Conservation (phyloP, 345 rosid species). For the Eucalyptus leucophloia region DNA sequence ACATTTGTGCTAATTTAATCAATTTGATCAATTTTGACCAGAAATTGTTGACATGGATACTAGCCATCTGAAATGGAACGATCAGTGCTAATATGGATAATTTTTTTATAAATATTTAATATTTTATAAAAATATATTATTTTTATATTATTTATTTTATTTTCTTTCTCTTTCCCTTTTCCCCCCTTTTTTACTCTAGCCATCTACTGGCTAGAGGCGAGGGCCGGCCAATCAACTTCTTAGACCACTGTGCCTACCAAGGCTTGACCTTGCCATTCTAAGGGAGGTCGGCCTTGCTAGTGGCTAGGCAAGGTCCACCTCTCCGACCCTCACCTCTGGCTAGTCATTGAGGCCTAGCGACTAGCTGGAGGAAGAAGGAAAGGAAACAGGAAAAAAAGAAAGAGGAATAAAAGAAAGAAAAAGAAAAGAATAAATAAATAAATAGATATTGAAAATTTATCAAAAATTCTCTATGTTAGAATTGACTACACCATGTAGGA, state of each 20-base stretch:
- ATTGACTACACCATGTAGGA: not conserved
- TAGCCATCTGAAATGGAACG: too few species aligned
- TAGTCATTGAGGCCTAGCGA: not conserved
- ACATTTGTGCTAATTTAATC: too few species aligned
- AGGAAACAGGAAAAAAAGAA: too few species aligned
- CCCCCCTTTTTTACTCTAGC: not conserved
- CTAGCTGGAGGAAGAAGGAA: not conserved
- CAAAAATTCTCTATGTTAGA: not conserved
- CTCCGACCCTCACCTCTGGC: not conserved
- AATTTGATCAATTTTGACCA: not conserved
- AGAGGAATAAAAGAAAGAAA: too few species aligned
- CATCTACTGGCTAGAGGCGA: not conserved
- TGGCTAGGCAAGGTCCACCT: not conserved
- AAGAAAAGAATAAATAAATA: not conserved
- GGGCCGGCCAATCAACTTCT: not conserved
- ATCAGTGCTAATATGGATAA: not conserved
- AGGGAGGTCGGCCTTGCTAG: not conserved
- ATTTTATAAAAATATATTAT: too few species aligned
- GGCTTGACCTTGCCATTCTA: not conserved
- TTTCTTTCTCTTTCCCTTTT: too few species aligned
- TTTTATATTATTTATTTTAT: too few species aligned
- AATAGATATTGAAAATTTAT: too few species aligned
- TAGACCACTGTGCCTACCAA: not conserved
- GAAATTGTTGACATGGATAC: not conserved
- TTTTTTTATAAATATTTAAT: too few species aligned